Percentiles rank a stretch among this genome's conserved stretches.
These are phyloP conservation scores for Coprinellus aureogranulatus DNA, from an alignment of 768 basidiomycete genomes.

Conservation along the genomic window DNA sequence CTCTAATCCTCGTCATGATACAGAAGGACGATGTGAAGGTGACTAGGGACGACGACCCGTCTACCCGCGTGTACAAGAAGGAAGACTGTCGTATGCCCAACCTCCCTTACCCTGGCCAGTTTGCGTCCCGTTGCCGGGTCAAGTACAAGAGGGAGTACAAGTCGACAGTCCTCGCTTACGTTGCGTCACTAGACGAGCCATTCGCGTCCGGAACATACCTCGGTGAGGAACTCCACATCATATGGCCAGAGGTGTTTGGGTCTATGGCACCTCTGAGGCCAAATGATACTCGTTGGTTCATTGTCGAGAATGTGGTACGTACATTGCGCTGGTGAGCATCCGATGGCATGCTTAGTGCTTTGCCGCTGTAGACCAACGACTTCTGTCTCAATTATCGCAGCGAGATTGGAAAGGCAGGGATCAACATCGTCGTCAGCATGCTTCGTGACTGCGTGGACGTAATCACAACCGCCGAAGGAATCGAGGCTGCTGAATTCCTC, in stretches of 20 bases:
- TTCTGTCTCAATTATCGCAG: background rate
- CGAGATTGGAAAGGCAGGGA: background rate
- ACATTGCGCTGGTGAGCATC: background rate
- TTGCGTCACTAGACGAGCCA: background rate
- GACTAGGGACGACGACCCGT: background rate
- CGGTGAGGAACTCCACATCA: background rate
- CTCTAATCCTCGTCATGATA: background rate
- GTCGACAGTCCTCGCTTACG: background rate
- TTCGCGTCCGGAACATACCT: background rate
- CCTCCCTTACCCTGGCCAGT: background rate
- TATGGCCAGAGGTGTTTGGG: background rate
- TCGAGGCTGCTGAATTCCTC: background rate
- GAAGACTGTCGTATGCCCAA: background rate
- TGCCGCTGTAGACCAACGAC: background rate
- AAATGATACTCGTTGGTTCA: background rate
- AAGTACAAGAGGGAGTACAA: background rate
- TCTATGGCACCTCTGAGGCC: background rate
- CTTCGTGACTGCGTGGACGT: background rate
- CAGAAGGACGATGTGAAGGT: background rate
- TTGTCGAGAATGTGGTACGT: background rate
- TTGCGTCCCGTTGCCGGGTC: background rate
- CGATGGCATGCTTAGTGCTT: background rate
- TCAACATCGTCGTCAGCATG: background rate
- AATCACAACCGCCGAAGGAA: background rate
- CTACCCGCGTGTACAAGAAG: background rate